A percentile compares a stretch with the other conserved stretches of the same genome.
Evolutionary conservation across 179 eudicot species (phyloP).

Genomic region (Beta lomatogona): DNA sequence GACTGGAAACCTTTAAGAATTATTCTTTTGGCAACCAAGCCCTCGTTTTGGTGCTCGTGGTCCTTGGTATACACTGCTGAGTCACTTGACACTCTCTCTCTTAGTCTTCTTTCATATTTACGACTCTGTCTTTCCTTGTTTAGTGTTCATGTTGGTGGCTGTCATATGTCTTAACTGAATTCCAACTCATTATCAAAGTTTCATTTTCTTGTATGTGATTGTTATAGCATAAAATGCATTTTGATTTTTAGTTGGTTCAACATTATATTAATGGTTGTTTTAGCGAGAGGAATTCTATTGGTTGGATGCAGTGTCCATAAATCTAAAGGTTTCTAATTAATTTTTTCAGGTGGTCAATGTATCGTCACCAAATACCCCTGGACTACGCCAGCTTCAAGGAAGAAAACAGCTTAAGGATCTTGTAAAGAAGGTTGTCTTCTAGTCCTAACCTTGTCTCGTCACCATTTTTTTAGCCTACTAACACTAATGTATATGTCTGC

Average conservation of each 20-base stretch:
- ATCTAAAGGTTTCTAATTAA: background rate
- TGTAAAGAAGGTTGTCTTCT: conserved; percentile 74
- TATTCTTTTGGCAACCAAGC: background rate
- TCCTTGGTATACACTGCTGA: conserved; percentile 10
- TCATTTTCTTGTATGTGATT: conserved; percentile 2
- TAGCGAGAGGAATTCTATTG: background rate
- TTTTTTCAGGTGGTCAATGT: conserved; percentile 68
- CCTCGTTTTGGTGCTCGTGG: background rate
- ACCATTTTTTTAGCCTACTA: conserved; percentile 3
- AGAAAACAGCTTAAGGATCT: conserved; percentile 97
- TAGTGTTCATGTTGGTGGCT: background rate
- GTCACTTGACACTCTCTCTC: background rate
- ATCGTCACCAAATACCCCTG: conserved; percentile 99
- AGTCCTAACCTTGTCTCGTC: background rate
- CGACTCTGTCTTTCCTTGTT: background rate
- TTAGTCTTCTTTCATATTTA: background rate
- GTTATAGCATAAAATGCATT: background rate
- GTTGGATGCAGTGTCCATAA: background rate
- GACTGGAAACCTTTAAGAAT: background rate
- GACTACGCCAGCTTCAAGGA: conserved; percentile 97
- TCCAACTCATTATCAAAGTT: background rate
- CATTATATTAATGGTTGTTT: background rate
- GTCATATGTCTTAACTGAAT: background rate
- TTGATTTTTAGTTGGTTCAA: background rate
- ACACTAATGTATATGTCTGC: background rate